Percentiles rank a stretch among this genome's conserved stretches.
phyloP scores from a whole-genome alignment of 2,329 filamentous ascomycete species.

The Colletotrichum sidae region DNA sequence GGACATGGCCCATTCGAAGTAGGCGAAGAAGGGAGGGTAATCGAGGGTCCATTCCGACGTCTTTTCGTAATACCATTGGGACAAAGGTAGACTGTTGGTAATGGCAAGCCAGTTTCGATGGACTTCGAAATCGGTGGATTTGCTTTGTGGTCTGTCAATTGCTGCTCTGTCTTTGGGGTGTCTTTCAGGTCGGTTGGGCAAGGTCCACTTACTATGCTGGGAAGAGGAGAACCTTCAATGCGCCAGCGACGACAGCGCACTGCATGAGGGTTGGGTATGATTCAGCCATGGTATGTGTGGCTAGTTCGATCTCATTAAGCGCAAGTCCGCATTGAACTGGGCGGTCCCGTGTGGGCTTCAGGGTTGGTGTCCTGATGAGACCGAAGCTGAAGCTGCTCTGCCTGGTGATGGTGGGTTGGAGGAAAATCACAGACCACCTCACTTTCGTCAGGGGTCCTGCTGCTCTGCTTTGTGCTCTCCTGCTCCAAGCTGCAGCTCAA shows the following conservation, averaged over 20 bases:
- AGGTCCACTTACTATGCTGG: slow-evolving; percentile 83
- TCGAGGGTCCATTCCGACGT: slow-evolving; percentile 99
- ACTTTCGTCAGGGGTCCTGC: slow-evolving; percentile 29
- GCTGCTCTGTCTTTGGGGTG: slow-evolving; percentile 3
- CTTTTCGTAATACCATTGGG: slow-evolving; percentile 96
- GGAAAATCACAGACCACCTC: slow-evolving; percentile 34
- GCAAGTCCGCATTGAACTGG: slow-evolving; percentile 35
- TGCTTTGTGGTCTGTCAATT: slow-evolving; percentile 65
- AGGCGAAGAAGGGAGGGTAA: slow-evolving; percentile 98
- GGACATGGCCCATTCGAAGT: slow-evolving; percentile 93
- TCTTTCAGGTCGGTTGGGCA: slow-evolving; percentile 5
- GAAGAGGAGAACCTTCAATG: slow-evolving; percentile 91
- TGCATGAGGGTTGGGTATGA: slow-evolving; percentile 89
- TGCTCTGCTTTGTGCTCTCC: neutral
- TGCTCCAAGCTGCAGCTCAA: slow-evolving; percentile 23
- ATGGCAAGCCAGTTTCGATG: slow-evolving; percentile 99
- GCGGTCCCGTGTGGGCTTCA: slow-evolving; percentile 32
- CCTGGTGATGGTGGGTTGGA: neutral
- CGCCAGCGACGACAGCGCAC: slow-evolving; percentile 86
- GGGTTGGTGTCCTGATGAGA: neutral
- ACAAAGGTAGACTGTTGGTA: slow-evolving; percentile 86
- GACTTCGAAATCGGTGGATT: slow-evolving; percentile 99
- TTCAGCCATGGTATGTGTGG: slow-evolving; percentile 74
- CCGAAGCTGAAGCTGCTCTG: slow-evolving; percentile 7
- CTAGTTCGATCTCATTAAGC: slow-evolving; percentile 18